Conservation (phyloP, 2,329 filamentous ascomycete species). For the Colletotrichum filicis region DNA sequence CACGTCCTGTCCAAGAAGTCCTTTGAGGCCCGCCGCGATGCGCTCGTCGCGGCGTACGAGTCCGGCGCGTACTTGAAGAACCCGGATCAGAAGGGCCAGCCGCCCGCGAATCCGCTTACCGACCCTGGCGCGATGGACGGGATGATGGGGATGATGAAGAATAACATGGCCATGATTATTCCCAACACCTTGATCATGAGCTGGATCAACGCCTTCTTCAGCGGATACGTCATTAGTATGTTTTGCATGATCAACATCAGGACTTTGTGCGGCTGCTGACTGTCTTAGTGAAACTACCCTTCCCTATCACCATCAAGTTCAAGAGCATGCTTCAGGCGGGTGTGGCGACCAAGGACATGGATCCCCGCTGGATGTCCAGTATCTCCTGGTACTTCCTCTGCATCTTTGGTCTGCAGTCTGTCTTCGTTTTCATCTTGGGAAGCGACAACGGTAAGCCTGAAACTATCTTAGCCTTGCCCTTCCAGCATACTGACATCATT, state of each 20-base stretch:
- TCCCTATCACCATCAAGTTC: constrained; percentile 97
- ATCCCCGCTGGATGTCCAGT: constrained; percentile 98
- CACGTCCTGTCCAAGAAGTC: constrained; percentile 80
- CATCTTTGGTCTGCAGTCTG: constrained; percentile 94
- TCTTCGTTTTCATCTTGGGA: constrained; percentile 96
- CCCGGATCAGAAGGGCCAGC: constrained; percentile 85
- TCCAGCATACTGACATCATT: constrained; percentile 41
- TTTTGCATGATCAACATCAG: background rate
- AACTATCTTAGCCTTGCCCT: background rate
- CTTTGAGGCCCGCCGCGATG: constrained; percentile 84
- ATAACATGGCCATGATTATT: constrained; percentile 99
- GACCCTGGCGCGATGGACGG: constrained; percentile 98
- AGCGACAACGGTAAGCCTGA: constrained; percentile 86
- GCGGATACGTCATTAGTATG: constrained; percentile 94
- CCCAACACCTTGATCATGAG: constrained; percentile 99
- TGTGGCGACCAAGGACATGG: constrained; percentile 94
- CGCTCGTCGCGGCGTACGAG: constrained; percentile 83
- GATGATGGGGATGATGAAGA: constrained; percentile 99
- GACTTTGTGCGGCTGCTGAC: constrained; percentile 36
- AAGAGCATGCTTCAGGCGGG: constrained; percentile 99
- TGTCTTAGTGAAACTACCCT: constrained; percentile 88
- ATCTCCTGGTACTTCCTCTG: constrained; percentile 99
- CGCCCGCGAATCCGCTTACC: constrained; percentile 91
- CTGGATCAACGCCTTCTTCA: constrained; percentile 99
- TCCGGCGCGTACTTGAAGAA: constrained; percentile 90